Base-by-base conservation (phyloP, 2,329 filamentous ascomycete genomes). In the Cladosporium sp. region DNA sequence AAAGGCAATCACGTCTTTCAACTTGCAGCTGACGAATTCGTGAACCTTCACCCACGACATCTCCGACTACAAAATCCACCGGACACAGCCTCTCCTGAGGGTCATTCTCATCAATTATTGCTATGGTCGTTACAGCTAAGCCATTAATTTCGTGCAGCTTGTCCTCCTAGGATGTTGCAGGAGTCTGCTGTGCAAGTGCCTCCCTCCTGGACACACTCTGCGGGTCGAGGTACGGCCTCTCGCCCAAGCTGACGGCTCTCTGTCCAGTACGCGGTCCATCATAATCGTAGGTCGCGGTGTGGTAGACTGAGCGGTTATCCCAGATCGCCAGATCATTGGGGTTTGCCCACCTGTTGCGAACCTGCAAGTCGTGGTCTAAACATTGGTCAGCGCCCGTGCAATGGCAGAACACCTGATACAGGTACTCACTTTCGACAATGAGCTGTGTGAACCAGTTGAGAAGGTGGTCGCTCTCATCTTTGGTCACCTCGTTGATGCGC, bases 261-360 rank as follows among this genome's bases (percentile, higher is more conserved):
- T 68, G 67, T 0, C 69, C 62, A n/a, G 57, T 65, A 4, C 70
- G 68, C 26, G 66, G 66, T 2, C 69, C 62, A 24, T 68, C 66
- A 57, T 71, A 70, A 41, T 71, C 69, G 49, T 68, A 69, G 4
- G 68, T 69, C 28, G 69, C 68, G 3, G 70, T 68, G 41, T 71
- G 70, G 36, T 69, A 70, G 21, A 65, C 61, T 15, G 59, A 65
- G 36, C 67, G 60, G 44, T 72, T 72, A 34, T 72, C 70, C 70
- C 70, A 91, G 66, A 91, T 83, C 0, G 87, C 87, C 1, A 91
- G 86, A 66, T 90, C 89, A 51, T 86, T 83, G 68, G 47, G 49
- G 59, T 86, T 84, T 52, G 83, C 81, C 88, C 88, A 90, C 69
- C 85, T 83, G 72, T 89, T 87, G 21, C 90, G 83, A 6, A 86